phyloP scores from a whole-genome alignment of 2,329 filamentous ascomycete species.

The Pochonia chlamydosporia region DNA sequence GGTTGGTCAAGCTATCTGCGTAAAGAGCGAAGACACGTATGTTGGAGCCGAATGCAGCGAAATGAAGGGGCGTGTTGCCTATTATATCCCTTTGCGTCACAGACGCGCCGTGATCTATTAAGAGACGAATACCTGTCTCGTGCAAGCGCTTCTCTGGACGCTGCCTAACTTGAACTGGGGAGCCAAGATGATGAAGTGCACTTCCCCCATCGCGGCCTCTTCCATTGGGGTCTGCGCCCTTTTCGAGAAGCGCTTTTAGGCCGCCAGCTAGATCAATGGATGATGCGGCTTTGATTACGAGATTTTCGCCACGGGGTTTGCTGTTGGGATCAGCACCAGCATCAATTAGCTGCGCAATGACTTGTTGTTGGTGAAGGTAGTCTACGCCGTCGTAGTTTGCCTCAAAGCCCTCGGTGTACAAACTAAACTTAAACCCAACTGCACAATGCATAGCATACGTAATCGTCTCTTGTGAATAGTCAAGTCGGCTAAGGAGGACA shows the following conservation, averaged over 20 bases:
- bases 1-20: conserved; percentile 6
- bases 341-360: conserved; percentile 14
- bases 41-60: conserved; percentile 12
- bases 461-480: too few species aligned
- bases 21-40: conserved; percentile 15
- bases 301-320: not conserved
- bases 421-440: too few species aligned
- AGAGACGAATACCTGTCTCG: conserved; percentile 12
- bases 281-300: conserved; percentile 8
- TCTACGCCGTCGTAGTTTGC: conserved; percentile 5
- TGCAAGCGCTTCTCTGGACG: not conserved
- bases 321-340: conserved; percentile 15
- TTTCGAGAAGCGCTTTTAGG: conserved; percentile 17
- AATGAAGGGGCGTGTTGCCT: conserved; percentile 18
- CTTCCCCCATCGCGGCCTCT: conserved; percentile 8
- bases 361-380: conserved; percentile 13
- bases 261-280: conserved; percentile 11
- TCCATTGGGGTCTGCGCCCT: conserved; percentile 18
- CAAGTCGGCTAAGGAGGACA: conserved; percentile 8
- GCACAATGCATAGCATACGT: conserved; percentile 5
- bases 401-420: too few species aligned
- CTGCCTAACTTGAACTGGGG: conserved; percentile 1
- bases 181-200: conserved; percentile 16
- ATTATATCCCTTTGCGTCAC: conserved; percentile 11
- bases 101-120: conserved; percentile 16